Percentiles rank a stretch among this genome's conserved stretches.
Evolutionary conservation across 768 basidiomycete species (phyloP).

Genomic region (Dentipellis sp.): DNA sequence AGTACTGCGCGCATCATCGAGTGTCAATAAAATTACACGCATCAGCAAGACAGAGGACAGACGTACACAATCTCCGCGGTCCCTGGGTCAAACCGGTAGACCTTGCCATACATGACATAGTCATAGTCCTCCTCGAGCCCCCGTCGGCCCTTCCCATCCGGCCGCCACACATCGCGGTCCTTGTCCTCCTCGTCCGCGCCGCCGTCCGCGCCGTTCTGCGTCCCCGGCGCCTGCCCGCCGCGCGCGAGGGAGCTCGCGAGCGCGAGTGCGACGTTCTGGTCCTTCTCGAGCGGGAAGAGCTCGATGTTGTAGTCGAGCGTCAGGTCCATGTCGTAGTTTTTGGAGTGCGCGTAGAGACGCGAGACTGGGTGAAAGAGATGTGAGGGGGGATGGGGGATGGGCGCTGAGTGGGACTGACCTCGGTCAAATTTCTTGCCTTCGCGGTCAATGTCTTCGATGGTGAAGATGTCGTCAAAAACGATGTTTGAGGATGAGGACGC

Average conservation of each 20-base stretch:
- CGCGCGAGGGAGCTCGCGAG: slow-evolving; percentile 74
- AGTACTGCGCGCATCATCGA: slow-evolving; percentile 43
- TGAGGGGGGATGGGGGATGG: slow-evolving; percentile 16
- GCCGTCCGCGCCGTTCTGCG: slow-evolving; percentile 37
- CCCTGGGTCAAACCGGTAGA: slow-evolving; percentile 93
- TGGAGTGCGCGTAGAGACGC: slow-evolving; percentile 79
- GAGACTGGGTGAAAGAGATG: slow-evolving; percentile 50
- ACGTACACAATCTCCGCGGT: slow-evolving; percentile 79
- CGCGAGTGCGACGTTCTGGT: slow-evolving; percentile 75
- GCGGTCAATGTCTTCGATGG: slow-evolving; percentile 72
- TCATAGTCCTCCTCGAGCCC: slow-evolving; percentile 94
- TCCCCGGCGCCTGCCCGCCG: slow-evolving; percentile 32
- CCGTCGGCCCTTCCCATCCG: slow-evolving; percentile 70
- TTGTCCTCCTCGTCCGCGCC: slow-evolving; percentile 55
- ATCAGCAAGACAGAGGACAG: not conserved
- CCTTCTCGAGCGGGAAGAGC: slow-evolving; percentile 63
- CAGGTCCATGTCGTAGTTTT: slow-evolving; percentile 87
- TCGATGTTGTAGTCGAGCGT: slow-evolving; percentile 94
- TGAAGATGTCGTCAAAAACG: slow-evolving; percentile 92
- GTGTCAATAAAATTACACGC: slow-evolving; percentile 8
- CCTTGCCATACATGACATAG: slow-evolving; percentile 99
- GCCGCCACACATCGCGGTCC: slow-evolving; percentile 75
- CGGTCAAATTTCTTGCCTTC: slow-evolving; percentile 98
- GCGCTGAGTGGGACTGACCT: slow-evolving; percentile 38
- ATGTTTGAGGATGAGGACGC: slow-evolving; percentile 47